Conservation (phyloP, 2,329 filamentous ascomycete genomes). For the Exophiala mesophila region DNA sequence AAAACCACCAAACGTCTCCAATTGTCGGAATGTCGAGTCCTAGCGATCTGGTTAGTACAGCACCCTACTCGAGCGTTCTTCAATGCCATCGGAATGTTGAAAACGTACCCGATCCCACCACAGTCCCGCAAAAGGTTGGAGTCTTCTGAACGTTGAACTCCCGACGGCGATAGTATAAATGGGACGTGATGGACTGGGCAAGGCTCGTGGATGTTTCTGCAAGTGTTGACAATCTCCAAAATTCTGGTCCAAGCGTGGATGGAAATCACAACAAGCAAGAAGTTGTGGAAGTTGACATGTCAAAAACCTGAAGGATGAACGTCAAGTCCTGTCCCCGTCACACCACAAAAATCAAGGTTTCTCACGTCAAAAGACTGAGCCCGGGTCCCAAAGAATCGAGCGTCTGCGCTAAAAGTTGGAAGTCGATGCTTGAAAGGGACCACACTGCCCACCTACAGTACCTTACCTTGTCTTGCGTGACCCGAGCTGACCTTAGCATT, state of each 20-base stretch:
- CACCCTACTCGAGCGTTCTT: too few species aligned
- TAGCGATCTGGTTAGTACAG: too few species aligned
- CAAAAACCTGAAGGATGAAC: neutral
- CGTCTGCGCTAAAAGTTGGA: neutral
- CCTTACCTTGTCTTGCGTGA: too few species aligned
- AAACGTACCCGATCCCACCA: neutral
- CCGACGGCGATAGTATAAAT: neutral
- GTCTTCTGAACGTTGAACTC: neutral
- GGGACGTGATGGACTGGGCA: conserved; percentile 1
- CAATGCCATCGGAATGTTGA: neutral
- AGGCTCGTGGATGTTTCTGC: too few species aligned
- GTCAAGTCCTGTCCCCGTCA: conserved; percentile 1
- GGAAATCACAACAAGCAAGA: conserved; percentile 1
- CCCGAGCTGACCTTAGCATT: too few species aligned
- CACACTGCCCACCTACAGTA: too few species aligned
- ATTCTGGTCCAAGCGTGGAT: neutral
- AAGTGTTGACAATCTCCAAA: conserved; percentile 1
- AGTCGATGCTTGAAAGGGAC: conserved; percentile 1
- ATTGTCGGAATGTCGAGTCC: too few species aligned
- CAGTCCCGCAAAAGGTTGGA: neutral
- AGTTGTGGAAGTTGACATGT: neutral
- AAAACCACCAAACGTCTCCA: too few species aligned
- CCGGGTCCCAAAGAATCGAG: neutral
- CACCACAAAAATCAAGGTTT: neutral
- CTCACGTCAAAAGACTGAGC: neutral